Percentiles rank a stretch among this genome's conserved stretches.
Conservation (phyloP, 805 yeast species). For the Ogataea ganodermae region DNA sequence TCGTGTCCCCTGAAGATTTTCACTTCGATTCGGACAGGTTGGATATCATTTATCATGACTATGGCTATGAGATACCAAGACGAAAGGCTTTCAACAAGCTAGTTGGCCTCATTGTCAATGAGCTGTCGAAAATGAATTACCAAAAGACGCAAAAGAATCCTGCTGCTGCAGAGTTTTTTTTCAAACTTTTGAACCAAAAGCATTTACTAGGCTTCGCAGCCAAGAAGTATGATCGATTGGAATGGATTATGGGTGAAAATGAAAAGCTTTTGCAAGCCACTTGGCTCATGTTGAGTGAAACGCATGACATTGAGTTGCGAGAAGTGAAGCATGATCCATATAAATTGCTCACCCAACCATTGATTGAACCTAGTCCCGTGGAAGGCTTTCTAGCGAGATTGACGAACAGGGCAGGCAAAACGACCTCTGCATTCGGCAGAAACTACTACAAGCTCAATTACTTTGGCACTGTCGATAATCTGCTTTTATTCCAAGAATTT, state of each 20-base stretch:
- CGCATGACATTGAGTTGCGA: conserved; percentile 65
- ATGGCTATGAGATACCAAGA: conserved; percentile 31
- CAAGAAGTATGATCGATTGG: conserved; percentile 72
- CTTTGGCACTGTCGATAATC: conserved; percentile 60
- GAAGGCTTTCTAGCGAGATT: conserved; percentile 78
- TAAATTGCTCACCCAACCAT: conserved; percentile 25
- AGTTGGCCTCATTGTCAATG: conserved; percentile 37
- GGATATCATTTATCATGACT: conserved; percentile 1
- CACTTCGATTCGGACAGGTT: background rate
- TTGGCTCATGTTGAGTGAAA: conserved; percentile 43
- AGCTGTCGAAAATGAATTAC: conserved; percentile 17
- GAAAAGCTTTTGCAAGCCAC: conserved; percentile 44
- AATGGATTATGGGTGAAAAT: conserved; percentile 58
- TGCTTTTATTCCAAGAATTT: conserved; percentile 60
- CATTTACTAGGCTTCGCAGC: conserved; percentile 46
- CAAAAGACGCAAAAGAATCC: conserved; percentile 8
- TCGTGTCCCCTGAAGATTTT: conserved; percentile 12
- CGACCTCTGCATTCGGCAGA: conserved; percentile 28
- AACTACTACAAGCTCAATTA: conserved; percentile 59
- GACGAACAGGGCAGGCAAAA: conserved; percentile 51
- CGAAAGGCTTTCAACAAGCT: conserved; percentile 40
- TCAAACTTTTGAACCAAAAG: conserved; percentile 27
- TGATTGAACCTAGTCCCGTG: conserved; percentile 66
- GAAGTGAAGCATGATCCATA: conserved; percentile 44
- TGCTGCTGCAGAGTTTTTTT: conserved; percentile 17